Conservation (phyloP, 139 green algal species). For the Trebouxia sp. region DNA sequence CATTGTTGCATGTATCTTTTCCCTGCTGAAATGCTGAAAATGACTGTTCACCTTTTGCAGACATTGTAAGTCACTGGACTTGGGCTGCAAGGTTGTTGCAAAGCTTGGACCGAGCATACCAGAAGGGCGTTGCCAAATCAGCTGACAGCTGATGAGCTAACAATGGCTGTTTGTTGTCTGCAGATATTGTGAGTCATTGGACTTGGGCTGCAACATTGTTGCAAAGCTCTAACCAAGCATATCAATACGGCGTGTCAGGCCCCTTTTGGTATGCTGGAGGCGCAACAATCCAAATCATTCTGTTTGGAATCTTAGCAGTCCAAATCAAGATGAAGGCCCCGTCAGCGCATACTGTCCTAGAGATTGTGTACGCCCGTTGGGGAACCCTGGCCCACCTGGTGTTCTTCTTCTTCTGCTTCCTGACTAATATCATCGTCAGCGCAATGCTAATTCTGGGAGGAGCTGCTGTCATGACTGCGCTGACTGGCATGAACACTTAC, state of each 20-base stretch:
- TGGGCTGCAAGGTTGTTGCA: too few species aligned
- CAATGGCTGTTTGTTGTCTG: neutral
- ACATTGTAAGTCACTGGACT: neutral
- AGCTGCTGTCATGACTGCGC: conserved; percentile 83
- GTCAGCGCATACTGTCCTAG: conserved; percentile 88
- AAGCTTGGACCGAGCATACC: conserved; percentile 54
- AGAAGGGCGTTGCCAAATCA: conserved; percentile 66
- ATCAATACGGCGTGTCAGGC: conserved; percentile 56
- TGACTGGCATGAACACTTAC: conserved; percentile 77
- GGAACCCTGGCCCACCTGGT: conserved; percentile 65
- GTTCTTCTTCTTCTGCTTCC: conserved; percentile 84
- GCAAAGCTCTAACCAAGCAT: conserved; percentile 60
- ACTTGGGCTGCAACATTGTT: conserved; percentile 54
- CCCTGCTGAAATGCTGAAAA: too few species aligned
- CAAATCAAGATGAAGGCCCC: conserved; percentile 95
- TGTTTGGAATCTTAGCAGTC: conserved; percentile 93
- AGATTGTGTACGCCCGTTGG: conserved; percentile 85
- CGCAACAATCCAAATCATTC: conserved; percentile 91
- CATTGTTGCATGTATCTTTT: too few species aligned
- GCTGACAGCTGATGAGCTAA: too few species aligned
- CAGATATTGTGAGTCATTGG: conserved; percentile 41
- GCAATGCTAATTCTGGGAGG: conserved; percentile 92
- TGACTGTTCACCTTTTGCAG: neutral
- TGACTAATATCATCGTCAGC: conserved; percentile 89
- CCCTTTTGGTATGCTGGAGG: conserved; percentile 84